Percentiles rank a stretch among this genome's conserved stretches.
phyloP scores from a whole-genome alignment of 768 basidiomycete genomes.

The Leccinum ochraceum region DNA sequence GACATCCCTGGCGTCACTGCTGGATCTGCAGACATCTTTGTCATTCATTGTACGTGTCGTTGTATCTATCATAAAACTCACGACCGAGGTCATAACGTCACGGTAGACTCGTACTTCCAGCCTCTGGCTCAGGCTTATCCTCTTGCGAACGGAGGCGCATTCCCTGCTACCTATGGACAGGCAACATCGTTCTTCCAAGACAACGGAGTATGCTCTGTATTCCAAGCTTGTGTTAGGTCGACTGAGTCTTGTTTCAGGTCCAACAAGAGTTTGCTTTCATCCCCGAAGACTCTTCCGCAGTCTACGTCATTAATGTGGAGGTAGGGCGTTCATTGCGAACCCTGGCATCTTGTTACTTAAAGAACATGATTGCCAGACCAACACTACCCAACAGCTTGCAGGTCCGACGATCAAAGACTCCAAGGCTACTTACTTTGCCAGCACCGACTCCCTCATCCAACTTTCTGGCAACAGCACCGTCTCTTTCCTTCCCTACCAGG shows the following conservation, averaged over 20 bases:
- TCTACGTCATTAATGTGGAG: slow-evolving; percentile 75
- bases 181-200: slow-evolving; percentile 69
- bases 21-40: slow-evolving; percentile 77
- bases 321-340: slow-evolving; percentile 31
- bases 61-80: background rate
- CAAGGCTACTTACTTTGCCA: slow-evolving; percentile 62
- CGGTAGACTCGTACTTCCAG: slow-evolving; percentile 76
- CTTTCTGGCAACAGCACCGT: slow-evolving; percentile 61
- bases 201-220: slow-evolving; percentile 42
- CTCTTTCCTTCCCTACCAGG: slow-evolving; percentile 58
- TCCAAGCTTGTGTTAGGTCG: background rate
- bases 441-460: slow-evolving; percentile 62
- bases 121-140: slow-evolving; percentile 63
- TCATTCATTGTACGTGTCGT: slow-evolving; percentile 77
- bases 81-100: background rate
- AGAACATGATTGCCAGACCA: slow-evolving; percentile 41
- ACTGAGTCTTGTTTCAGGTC: slow-evolving; percentile 38
- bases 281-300: slow-evolving; percentile 68
- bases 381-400: slow-evolving; percentile 60
- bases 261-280: slow-evolving; percentile 79
- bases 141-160: slow-evolving; percentile 42
- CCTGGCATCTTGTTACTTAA: slow-evolving; percentile 6
- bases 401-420: slow-evolving; percentile 64
- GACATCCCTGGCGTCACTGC: slow-evolving; percentile 65
- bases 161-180: slow-evolving; percentile 71